Base-by-base conservation (phyloP, 1,139 yeast genomes). In the Tardiomyces blankii region DNA sequence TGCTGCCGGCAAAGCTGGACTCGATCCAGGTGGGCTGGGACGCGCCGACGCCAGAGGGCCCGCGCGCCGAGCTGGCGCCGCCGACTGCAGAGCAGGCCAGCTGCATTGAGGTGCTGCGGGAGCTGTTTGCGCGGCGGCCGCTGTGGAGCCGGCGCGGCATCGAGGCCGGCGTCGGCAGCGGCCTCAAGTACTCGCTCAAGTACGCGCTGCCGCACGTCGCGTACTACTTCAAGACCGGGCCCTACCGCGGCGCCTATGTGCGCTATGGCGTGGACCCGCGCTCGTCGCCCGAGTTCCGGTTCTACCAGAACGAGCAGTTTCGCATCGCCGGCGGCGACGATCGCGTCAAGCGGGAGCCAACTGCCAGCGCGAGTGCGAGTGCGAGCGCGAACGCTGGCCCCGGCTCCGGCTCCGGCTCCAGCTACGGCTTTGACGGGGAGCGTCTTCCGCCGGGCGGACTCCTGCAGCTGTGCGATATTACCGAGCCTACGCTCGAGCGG, bases 161-260 rank as follows among this genome's bases (percentile, higher is more conserved):
- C 48, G 73, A 73, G 35, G 49, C 55, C 14, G 73, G 75, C 50
- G 65, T 84, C 40, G 69, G 87, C 0, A 61, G 64, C 2, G 71
- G 72, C 12, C 65, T 77, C 68, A 72, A 51, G 66, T 74, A 49
- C 8, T 47, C 45, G 18, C 63, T 89, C 39, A 81, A 84, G 54
- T 79, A 74, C 51, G 93, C 96, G 0, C 65, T 93, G 44, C 95
- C 97, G 0, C 80, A 84, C 58, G 83, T 88, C 0, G 74, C 95
- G 0, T 91, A 78, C 60, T 74, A 85, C 39, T 84, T 80, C 61
- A 78, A 82, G 32, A 83, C 83, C 58, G 98, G 99, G 0, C 98
- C 98, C 0, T 91, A 96, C 95, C 73, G 97, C 57, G 87, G 87
- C 51, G 77, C 94, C n/a, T 86, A 82, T 60, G 78, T 87, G 41